Evolutionary conservation across 2,329 filamentous ascomycete genomes (phyloP).

Genomic region (Stachybotrys echinatus): DNA sequence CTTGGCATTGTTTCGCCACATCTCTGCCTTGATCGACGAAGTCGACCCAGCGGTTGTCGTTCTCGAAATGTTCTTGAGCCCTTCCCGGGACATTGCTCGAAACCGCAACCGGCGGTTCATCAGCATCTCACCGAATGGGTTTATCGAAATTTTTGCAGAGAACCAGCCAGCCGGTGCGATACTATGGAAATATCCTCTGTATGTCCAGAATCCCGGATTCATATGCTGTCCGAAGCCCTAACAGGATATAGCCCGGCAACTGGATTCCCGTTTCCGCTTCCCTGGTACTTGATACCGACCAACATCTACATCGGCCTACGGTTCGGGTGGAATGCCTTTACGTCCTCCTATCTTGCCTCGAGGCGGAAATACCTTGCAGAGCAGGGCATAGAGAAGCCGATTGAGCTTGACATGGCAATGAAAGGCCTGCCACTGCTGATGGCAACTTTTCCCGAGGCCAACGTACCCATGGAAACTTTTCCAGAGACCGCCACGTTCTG

Average conservation of each 20-base stretch:
- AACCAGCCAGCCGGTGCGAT: neutral
- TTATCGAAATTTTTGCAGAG: neutral
- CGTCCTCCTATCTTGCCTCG: too few relatives aligned
- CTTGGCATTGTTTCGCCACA: neutral
- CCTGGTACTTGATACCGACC: slow-evolving; percentile 31
- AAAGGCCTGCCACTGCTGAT: too few relatives aligned
- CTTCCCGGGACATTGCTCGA: neutral
- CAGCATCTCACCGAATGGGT: neutral
- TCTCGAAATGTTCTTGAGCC: neutral
- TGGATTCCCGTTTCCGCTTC: slow-evolving; percentile 38
- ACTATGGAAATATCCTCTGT: neutral
- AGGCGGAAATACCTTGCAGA: too few relatives aligned
- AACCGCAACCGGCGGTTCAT: neutral
- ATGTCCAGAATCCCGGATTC: too few relatives aligned
- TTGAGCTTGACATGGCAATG: too few relatives aligned
- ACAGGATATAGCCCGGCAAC: slow-evolving; percentile 21
- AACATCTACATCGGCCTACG: slow-evolving; percentile 34
- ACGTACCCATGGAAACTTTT: slow-evolving; percentile 30
- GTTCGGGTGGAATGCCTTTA: too few relatives aligned
- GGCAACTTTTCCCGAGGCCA: slow-evolving; percentile 16
- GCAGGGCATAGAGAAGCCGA: too few relatives aligned
- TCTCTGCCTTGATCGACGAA: neutral
- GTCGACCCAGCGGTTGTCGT: neutral
- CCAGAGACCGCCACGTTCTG: slow-evolving; percentile 16
- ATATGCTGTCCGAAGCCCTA: too few relatives aligned